Conservation (phyloP, 306 rosid genomes). For the Datisca glomerata region DNA sequence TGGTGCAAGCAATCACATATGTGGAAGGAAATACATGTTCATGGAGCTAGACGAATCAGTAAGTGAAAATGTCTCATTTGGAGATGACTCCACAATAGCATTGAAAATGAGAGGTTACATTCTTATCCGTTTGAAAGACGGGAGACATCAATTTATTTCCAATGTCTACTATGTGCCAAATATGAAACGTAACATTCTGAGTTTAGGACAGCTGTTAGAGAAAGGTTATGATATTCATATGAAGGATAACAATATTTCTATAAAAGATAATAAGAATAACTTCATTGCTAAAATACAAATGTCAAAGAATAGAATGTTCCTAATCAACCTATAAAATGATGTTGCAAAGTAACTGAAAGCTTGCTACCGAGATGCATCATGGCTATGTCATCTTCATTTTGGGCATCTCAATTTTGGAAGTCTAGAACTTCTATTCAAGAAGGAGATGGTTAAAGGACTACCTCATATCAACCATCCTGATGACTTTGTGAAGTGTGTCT, state of each 20-base stretch:
- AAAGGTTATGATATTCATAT: background rate
- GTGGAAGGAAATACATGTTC: constrained; percentile 8
- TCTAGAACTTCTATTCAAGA: too few relatives aligned
- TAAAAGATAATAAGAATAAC: background rate
- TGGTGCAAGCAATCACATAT: background rate
- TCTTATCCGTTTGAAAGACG: background rate
- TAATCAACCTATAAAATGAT: background rate
- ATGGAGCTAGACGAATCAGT: constrained; percentile 3
- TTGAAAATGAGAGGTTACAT: background rate
- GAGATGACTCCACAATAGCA: background rate
- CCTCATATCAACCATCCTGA: too few relatives aligned
- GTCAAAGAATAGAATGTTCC: background rate
- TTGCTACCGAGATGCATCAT: too few relatives aligned
- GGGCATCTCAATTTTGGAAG: too few relatives aligned
- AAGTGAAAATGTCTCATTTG: background rate
- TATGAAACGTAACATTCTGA: background rate
- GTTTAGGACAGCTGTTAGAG: background rate
- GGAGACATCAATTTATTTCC: background rate
- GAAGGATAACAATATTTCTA: background rate
- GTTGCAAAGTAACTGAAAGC: too few relatives aligned
- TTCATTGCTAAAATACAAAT: background rate
- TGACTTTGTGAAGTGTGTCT: too few relatives aligned
- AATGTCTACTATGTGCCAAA: constrained; percentile 1
- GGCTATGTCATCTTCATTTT: too few relatives aligned
- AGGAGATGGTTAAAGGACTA: too few relatives aligned